phyloP scores from a whole-genome alignment of 2,329 filamentous ascomycete genomes.

The Aspergillus sp. region DNA sequence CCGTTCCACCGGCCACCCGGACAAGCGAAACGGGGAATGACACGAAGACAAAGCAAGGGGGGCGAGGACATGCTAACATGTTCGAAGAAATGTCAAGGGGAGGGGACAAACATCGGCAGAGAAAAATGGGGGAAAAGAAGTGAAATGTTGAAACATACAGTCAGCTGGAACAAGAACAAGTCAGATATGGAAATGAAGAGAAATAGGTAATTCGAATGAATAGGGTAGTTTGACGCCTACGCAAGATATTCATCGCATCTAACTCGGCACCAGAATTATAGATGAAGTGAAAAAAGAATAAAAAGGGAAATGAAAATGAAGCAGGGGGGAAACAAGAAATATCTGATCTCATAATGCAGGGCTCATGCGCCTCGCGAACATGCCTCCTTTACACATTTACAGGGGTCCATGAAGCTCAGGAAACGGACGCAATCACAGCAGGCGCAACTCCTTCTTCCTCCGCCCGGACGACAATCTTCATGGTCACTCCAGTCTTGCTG shows the following conservation, averaged over 20 bases:
- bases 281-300: slow-evolving; percentile 13
- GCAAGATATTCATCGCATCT: slow-evolving; percentile 26
- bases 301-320: slow-evolving; percentile 9
- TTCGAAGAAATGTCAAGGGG: neutral
- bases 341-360: slow-evolving; percentile 27
- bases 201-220: neutral
- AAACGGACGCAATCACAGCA: slow-evolving; percentile 80
- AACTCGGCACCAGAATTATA: slow-evolving; percentile 25
- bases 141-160: slow-evolving; percentile 2
- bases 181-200: neutral
- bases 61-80: neutral
- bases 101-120: slow-evolving; percentile 9
- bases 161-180: neutral
- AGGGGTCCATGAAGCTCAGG: slow-evolving; percentile 53
- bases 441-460: slow-evolving; percentile 91
- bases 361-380: slow-evolving; percentile 21
- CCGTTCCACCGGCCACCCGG: neutral
- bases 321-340: slow-evolving; percentile 17
- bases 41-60: neutral
- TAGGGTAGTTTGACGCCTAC: slow-evolving; percentile 20
- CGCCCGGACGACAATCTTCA: slow-evolving; percentile 88
- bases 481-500: slow-evolving; percentile 88
- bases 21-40: neutral
- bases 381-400: slow-evolving; percentile 25
- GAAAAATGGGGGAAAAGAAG: neutral